Evolutionary conservation across 1,284 basidiomycete genomes (phyloP), one percentile per base, ranked within the genome.

Genomic region (Microbotryum violaceum): DNA sequence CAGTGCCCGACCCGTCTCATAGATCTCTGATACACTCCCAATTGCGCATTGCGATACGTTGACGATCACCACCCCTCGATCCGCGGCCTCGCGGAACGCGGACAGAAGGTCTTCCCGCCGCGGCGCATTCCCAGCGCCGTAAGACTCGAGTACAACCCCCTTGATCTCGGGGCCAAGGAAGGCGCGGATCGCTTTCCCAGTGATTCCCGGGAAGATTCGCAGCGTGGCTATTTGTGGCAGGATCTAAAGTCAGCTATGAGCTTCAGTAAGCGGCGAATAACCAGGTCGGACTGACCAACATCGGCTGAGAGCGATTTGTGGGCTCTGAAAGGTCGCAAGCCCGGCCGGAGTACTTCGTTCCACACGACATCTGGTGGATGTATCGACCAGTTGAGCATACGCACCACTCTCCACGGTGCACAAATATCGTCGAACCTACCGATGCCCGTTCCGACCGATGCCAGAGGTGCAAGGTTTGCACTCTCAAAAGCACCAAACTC

Each of bases 391-490:
- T 16, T 42, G 3, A 42, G 37, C 37, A 2, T 42, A 31, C 31
- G 31, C 31, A 31, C 9, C 31, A 31, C 31, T 31, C 31, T 31
- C 9, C 31, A 31, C 31, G 31, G 31, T 31, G 9, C 31, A 2
- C 8, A 8, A 14, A 21, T 21, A 50, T 70, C 68, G 65, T 67
- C 70, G 4, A 56, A 56, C 10, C 69, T 66, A 52, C 72, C 79
- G 61, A 96, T 90, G 67, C 91, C 86, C 69, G 93, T 94, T 5
- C 91, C 90, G 57, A 93, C 91, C 85, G 89, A 85, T 1, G 91
- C 90, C 1, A 96, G 77, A 2, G 91, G 85, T 6, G 85, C 78
- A 71, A 92, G 88, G 72, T 93, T 91, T 7, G 89, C 89, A 71
- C 87, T 89, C 59, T 82, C 79, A 75, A 94, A 96, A 0, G 92